Conservation (phyloP, 2,329 filamentous ascomycete genomes). For the Ciborinia camelliae region DNA sequence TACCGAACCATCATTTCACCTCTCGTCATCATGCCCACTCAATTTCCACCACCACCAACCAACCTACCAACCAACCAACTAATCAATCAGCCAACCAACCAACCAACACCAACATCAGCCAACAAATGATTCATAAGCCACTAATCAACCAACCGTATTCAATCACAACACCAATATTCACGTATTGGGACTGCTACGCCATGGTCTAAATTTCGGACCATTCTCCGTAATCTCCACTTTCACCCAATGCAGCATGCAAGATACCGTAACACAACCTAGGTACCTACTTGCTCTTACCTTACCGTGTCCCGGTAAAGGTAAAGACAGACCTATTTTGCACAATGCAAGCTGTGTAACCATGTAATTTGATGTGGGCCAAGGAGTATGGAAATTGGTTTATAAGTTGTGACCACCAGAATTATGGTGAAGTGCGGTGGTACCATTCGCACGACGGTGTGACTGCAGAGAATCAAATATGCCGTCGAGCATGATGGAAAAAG, state of each 20-base stretch:
- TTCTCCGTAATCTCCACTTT: background rate
- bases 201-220: too few relatives aligned
- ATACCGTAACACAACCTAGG: background rate
- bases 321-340: too few relatives aligned
- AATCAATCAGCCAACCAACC: background rate
- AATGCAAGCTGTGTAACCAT: too few relatives aligned
- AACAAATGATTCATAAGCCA: background rate
- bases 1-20: background rate
- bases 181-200: too few relatives aligned
- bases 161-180: background rate
- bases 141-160: background rate
- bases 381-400: background rate
- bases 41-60: background rate
- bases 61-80: background rate
- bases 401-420: background rate
- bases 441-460: too few relatives aligned
- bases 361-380: background rate
- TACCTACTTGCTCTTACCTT: background rate
- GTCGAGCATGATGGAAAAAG: rapidly evolving
- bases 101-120: background rate
- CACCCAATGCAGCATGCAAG: too few relatives aligned
- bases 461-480: too few relatives aligned
- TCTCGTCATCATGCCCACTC: too few relatives aligned
- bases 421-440: too few relatives aligned
- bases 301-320: too few relatives aligned